phyloP scores from a whole-genome alignment of 2,329 filamentous ascomycete genomes.

The Scedosporium aurantiacum region DNA sequence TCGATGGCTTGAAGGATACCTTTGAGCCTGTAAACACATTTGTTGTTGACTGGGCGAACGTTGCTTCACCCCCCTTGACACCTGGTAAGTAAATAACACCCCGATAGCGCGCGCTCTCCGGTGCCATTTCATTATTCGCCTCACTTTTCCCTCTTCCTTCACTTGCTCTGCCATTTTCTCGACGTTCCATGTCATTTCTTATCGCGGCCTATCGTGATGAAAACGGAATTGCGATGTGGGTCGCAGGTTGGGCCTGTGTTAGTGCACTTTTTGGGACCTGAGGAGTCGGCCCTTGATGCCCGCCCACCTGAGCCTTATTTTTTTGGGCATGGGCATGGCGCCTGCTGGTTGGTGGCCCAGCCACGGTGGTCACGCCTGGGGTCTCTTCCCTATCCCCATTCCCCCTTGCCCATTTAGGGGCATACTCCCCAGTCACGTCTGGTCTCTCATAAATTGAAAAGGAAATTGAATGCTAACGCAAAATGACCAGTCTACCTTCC shows the following conservation, averaged over 20 bases:
- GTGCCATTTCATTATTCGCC: no score
- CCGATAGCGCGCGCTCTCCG: no score
- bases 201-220: not conserved
- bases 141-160: not conserved
- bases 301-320: not conserved
- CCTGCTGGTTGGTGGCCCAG: no score
- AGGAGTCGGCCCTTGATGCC: not conserved
- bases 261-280: not conserved
- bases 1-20: conserved; percentile 54
- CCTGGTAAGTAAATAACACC: conserved; percentile 66
- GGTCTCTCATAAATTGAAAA: no score
- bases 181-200: not conserved
- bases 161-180: no score
- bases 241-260: not conserved
- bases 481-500: conserved; percentile 33
- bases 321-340: no score
- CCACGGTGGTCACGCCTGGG: no score
- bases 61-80: conserved; percentile 75
- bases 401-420: no score
- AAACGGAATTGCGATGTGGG: no score
- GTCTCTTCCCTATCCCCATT: no score
- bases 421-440: no score
- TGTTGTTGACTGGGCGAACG: conserved; percentile 66
- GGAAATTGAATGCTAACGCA: conserved; percentile 21
- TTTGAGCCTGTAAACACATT: conserved; percentile 65